Base-by-base conservation (phyloP, 2,329 filamentous ascomycete species). In the Botrytis galanthina region DNA sequence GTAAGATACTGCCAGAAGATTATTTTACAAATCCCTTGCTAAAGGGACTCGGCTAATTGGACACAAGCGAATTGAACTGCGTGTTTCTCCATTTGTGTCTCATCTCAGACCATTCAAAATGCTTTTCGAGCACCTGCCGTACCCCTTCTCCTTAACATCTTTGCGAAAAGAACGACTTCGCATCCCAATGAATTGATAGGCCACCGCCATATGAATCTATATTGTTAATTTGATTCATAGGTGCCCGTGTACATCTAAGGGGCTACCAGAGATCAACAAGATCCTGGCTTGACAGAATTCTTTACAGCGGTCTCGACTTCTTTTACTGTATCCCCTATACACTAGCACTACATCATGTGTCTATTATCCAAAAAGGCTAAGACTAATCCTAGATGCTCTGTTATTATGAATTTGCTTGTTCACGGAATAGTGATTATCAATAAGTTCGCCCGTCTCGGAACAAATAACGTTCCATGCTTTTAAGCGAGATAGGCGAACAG, bases 371-470 rank as follows among this genome's bases (percentile, higher is more conserved):
- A 2, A 16, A 2, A 2, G 7, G 1, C 26, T 16, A n/a, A 8
- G 0, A n/a, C 16, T 16, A 0, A n/a, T 54, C n/a, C 0, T 2
- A 57, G 6, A 9, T n/a, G 9, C 3, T 4, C 0, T 29, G 18
- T 8, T 29, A 32, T 9, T 6, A 29, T 54, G 5, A 54, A 54
- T 16, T 18, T 54, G 3, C n/a, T 3, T 0, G 8, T 54, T 16
- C 6, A 3, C 26, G 51, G 5, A 18, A 29, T 29, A 18, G 10
- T 6, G 16, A 29, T 1, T 0, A 7, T n/a, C 51, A 32, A 12
- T 9, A 14, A 29, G n/a, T 3, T 18, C n/a, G 3, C 51, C 3
- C 5, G 14, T 18, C n/a, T 57, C 7, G 51, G n/a, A 57, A 57
- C 1, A 18, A 4, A 1, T 3, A 29, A 29, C 1, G 18, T 57